Evolutionary conservation across 2,329 filamentous ascomycete genomes (phyloP).

Genomic region (Pseudocercospora pini-densiflorae): DNA sequence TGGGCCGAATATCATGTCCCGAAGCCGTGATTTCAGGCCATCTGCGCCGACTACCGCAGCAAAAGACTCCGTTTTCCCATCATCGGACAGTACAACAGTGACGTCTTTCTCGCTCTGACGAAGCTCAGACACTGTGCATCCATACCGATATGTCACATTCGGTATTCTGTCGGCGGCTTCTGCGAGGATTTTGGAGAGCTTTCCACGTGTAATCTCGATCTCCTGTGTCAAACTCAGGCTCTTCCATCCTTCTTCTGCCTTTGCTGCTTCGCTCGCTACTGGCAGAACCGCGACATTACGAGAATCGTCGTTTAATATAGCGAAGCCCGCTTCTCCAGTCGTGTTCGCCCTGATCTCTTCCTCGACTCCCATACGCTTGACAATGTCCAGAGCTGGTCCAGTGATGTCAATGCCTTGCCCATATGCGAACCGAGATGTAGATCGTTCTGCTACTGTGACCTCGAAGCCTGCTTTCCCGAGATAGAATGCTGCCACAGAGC

Average conservation of each 20-base stretch:
- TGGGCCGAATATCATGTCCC: constrained; percentile 20
- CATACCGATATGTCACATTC: constrained; percentile 27
- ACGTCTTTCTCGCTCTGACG: constrained; percentile 20
- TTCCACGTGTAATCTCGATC: constrained; percentile 51
- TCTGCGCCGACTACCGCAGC: constrained; percentile 25
- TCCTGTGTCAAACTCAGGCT: constrained; percentile 28
- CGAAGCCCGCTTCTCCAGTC: constrained; percentile 36
- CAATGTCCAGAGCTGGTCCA: constrained; percentile 31
- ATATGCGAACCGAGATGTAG: constrained; percentile 20
- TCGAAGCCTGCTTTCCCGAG: constrained; percentile 37
- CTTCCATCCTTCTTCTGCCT: constrained; percentile 17
- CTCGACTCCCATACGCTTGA: constrained; percentile 35
- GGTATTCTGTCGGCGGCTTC: constrained; percentile 24
- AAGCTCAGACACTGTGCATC: constrained; percentile 18
- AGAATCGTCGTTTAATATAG: constrained; percentile 34
- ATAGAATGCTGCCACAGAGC: constrained; percentile 43
- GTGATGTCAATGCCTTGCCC: constrained; percentile 40
- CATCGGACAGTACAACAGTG: constrained; percentile 18
- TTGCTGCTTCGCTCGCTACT: constrained; percentile 13
- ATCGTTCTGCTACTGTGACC: constrained; percentile 26
- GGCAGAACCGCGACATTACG: constrained; percentile 21
- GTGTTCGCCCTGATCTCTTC: constrained; percentile 31
- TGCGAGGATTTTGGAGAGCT: constrained; percentile 53
- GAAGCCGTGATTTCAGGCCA: constrained; percentile 20
- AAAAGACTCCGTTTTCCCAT: constrained; percentile 17